Conservation (phyloP, 441 rosid genomes). For the Pelargonium fulgidum region DNA sequence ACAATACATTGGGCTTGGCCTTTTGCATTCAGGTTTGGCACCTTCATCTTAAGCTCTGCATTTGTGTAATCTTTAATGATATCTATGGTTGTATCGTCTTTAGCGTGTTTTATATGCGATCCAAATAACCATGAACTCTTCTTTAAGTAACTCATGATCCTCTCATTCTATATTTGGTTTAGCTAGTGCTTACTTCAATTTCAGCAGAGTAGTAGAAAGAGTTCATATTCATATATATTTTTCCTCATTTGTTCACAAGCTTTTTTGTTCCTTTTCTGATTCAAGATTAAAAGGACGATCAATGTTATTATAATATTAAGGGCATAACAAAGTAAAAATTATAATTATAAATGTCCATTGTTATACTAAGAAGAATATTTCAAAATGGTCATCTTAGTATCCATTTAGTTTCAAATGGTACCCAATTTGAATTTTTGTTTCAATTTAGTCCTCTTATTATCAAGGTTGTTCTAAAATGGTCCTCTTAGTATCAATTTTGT, state of each 20-base stretch:
- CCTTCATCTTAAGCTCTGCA: background rate
- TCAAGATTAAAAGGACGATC: too few species aligned
- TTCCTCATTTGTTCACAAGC: background rate
- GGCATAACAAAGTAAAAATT: too few species aligned
- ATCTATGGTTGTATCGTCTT: background rate
- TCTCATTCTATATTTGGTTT: background rate
- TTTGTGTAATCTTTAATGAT: background rate
- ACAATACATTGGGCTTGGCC: constrained; percentile 79
- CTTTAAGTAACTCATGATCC: background rate
- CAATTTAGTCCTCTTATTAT: too few species aligned
- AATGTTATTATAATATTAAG: too few species aligned
- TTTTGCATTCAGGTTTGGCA: constrained; percentile 86
- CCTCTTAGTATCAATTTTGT: too few species aligned
- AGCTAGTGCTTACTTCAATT: background rate
- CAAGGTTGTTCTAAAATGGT: too few species aligned
- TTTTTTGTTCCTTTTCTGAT: too few species aligned
- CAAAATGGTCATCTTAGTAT: too few species aligned
- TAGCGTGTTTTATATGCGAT: background rate
- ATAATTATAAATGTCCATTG: too few species aligned
- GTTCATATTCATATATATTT: background rate
- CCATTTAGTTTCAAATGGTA: too few species aligned
- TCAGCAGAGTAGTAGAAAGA: background rate
- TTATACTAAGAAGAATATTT: too few species aligned
- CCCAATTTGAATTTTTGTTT: too few species aligned
- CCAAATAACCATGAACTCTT: background rate